phyloP scores from a whole-genome alignment of 2,329 filamentous ascomycete genomes.

The Tothia fuscella region DNA sequence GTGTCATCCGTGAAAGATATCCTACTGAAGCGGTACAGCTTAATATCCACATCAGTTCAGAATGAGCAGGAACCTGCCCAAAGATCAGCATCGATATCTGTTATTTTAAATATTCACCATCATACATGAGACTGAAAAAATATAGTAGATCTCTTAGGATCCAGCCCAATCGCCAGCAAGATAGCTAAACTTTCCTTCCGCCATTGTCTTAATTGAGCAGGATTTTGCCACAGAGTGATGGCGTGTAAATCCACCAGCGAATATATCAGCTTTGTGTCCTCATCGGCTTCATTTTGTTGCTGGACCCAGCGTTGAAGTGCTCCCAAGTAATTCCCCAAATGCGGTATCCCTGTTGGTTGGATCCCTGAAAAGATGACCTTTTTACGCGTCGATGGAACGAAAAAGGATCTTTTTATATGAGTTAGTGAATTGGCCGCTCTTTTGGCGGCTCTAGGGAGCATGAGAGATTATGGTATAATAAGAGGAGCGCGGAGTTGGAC shows the following conservation, averaged over 20 bases:
- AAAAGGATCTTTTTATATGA: no score
- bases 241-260: conserved; percentile 91
- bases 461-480: no score
- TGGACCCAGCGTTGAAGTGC: conserved; percentile 77
- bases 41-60: conserved; percentile 94
- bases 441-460: no score
- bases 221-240: conserved; percentile 65
- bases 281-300: conserved; percentile 53
- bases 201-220: conserved; percentile 47
- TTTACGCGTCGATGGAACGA: no score
- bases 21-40: conserved; percentile 86
- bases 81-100: background rate
- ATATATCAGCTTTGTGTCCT: conserved; percentile 57
- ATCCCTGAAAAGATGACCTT: conserved; percentile 74
- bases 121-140: conserved; percentile 72
- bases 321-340: conserved; percentile 90
- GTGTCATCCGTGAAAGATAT: conserved; percentile 95
- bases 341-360: conserved; percentile 87
- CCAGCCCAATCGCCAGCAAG: conserved; percentile 71
- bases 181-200: conserved; percentile 67
- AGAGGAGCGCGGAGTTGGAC: no score
- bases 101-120: conserved; percentile 2
- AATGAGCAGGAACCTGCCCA: conserved; percentile 57
- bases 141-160: conserved; percentile 62
- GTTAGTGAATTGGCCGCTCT: no score